Evolutionary conservation across 306 rosid species (phyloP), one percentile per base, ranked within the genome.

Genomic region (Carpinus fangiana): DNA sequence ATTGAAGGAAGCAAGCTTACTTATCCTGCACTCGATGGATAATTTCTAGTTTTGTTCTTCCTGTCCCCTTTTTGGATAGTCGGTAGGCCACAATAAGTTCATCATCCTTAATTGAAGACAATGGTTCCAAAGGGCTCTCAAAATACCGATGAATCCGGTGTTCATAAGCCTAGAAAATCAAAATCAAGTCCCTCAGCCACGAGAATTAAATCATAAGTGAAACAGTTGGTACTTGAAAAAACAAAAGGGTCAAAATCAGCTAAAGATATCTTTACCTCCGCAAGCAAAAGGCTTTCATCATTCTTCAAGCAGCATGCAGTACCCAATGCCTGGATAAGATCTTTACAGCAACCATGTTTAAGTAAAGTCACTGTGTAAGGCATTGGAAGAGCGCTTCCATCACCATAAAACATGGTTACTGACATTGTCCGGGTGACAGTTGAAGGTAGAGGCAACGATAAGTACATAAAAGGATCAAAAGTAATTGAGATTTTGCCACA

Each of bases 381-480:
- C 94, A 91, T 91, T 73, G 99, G 99, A 80, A 93, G 98, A 77
- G 86, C 89, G 75, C 87, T 82, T 82, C 99, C 99, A 77, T 96
- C 97, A 53, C 90, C 90, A 83, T 90, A 90, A 70, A 93, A 85
- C 76, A 96, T 89, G 61, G 97, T 93, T 61, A 93, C 92, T 13
- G 90, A 88, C 96, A 96, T 88, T 20, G 85, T 82, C 72, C 98
- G 93, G 41, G 88, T 93, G 75, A 87, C 93, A 50, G 93, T 90
- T 56, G 99, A 96, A 88, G 99, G 98, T 31, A 96, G 85, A 47
- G 99, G 99, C 88, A 96, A 65, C 56, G 99, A 96, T 70, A 96
- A 87, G 87, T 96, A 96, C 99, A 96, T 96, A 87, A 96, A 96
- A 43, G 99, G 99, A 76, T 96, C 99, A 52, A 96, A 93, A 74